Base-by-base conservation (phyloP, 768 basidiomycete genomes). In the Naganishia antarctica region DNA sequence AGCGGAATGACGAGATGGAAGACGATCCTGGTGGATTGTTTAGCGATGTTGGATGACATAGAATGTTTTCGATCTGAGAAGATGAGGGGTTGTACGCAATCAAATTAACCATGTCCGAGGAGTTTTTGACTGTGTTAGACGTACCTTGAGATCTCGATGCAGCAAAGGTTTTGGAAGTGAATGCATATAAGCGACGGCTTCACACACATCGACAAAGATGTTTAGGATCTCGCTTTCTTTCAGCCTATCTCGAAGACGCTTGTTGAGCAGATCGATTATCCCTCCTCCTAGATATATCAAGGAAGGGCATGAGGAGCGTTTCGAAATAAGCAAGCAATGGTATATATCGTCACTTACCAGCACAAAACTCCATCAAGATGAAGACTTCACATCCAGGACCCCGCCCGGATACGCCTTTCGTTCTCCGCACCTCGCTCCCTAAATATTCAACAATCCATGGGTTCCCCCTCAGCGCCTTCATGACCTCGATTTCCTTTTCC, bases 221-320 rank as follows among this genome's bases (percentile, higher is more conserved):
- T 92, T 91, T 60, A 99, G 82, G 71, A 99, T 97, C 78, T 99
- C 96, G 25, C 87, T 83, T 79, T 99, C 96, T 2, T 91, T 93
- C 44, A 98, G 83, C 26, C 96, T 85, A 79, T 98, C 92, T 60
- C 93, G 85, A 48, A 99, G 82, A 59, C 96, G 85, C 70, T 92
- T 86, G 78, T 99, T 99, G 90, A 99, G 92, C 87, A 98, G 92
- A 80, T 99, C 96, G 78, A 99, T 98, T 69, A 99, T 97, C 37
- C 96, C 96, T 41, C 96, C 96, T 50, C 92, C 92, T 91, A 68
- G 15, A 60, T 69, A 49, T 41, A n/a, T 9, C 11, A 11, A 58
- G 34, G 29, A 51, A 18, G 23, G 13, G 11, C 12, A 58, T 61
- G 26, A 45, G 51, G 51, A 29, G 16, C 43, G 11, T 0, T 18